Conservation (phyloP, 148 eudicot species). For the Persicaria tinctoria region DNA sequence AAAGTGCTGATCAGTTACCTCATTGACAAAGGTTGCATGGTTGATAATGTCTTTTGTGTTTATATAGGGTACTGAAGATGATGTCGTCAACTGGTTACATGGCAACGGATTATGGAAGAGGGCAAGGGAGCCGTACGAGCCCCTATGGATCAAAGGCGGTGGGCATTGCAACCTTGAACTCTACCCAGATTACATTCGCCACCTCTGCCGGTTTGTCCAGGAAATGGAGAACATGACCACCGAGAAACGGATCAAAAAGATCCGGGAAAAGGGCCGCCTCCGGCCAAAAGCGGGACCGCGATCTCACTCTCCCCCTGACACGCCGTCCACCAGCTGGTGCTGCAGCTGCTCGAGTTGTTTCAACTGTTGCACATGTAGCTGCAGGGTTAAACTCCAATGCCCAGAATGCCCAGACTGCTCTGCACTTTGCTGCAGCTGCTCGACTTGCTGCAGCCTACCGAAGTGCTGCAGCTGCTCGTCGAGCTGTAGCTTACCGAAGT, state of each 20-base stretch:
- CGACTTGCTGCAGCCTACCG: constrained; percentile 27
- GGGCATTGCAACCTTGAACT: constrained; percentile 98
- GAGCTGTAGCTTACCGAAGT: constrained; percentile 9
- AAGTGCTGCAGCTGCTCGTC: constrained; percentile 23
- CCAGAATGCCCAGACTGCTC: constrained; percentile 33
- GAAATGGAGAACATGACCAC: constrained; percentile 91
- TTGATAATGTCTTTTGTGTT: background rate
- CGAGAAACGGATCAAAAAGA: constrained; percentile 54
- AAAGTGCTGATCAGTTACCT: background rate
- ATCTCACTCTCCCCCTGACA: background rate
- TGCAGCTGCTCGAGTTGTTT: constrained; percentile 42
- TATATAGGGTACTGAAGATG: constrained; percentile 92
- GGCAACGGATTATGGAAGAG: constrained; percentile 86
- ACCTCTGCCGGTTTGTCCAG: constrained; percentile 69
- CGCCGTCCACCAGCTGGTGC: constrained; percentile 30
- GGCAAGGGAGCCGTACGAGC: constrained; percentile 86
- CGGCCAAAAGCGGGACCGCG: constrained; percentile 21
- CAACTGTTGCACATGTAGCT: constrained; percentile 37
- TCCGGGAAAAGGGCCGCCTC: constrained; percentile 38
- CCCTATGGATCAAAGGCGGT: constrained; percentile 97
- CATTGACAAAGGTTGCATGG: background rate
- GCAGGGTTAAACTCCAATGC: constrained; percentile 30
- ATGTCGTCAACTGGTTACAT: constrained; percentile 87
- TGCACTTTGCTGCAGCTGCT: constrained; percentile 31
- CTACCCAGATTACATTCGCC: constrained; percentile 93